Evolutionary conservation across 1,284 basidiomycete species (phyloP), one percentile per base, ranked within the genome.

Genomic region (Puccinia novopanici): DNA sequence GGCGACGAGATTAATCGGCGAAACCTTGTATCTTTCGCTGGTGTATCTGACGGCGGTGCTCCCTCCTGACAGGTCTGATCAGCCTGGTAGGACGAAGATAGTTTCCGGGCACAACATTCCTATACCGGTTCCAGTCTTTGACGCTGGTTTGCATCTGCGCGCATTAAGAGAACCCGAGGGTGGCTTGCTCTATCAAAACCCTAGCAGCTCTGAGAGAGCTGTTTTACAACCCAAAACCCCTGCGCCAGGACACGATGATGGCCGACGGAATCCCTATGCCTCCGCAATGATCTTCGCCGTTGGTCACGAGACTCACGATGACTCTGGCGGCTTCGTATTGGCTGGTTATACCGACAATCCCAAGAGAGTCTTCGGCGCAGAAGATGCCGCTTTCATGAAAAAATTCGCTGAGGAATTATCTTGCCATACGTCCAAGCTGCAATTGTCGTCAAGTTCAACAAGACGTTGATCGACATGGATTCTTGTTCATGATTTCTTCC

Each of bases 111-210:
- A 73, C 70, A 73, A 80, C 40, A 42, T 80, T 34, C 78, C 78
- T 3, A 37, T 45, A 40, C 68, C 55, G 3, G 45, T 65, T 17
- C 78, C 78, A 19, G 61, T 67, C n/a, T 65, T 80, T 37, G 70
- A 73, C 50, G 42, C 50, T 5, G 34, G 57, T 40, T 52, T 80
- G n/a, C 70, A 73, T 65, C 37, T 80, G 12, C 68, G 78, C 45
- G 70, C 61, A 42, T 63, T 80, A 45, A 40, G 45, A 37, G 52
- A 70, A 13, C 54, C 68, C n/a, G 57, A 73, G 15, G 70, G 70
- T 5, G 70, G 78, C 10, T 42, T 80, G 22, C 70, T 80, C 24
- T 80, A 80, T 37, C 78, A 80, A 73, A 80, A 80, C 42, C 78
- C 78, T n/a, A 72, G 54, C 59, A 42, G 52, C 27, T 27, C 77